Evolutionary conservation across 2,329 filamentous ascomycete genomes (phyloP), one percentile per base, ranked within the genome.

Genomic region (Pseudogymnoascus sp.): DNA sequence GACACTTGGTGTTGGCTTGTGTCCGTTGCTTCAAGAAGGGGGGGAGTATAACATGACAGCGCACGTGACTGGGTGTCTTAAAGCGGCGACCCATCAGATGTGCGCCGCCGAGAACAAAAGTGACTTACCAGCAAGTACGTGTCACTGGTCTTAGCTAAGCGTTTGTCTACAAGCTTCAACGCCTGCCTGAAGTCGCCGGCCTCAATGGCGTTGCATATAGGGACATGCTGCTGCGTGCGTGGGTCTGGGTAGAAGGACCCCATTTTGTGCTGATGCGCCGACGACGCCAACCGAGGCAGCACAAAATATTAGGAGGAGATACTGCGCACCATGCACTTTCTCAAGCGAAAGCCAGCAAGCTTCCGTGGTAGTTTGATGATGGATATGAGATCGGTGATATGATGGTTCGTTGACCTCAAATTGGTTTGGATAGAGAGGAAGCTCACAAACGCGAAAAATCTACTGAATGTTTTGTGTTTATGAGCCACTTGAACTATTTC

Each of bases 191-290:
- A 72, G 65, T 73, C 72, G 33, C 67, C 69, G n/a, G 67, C 68
- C 42, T 74, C 72, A 46, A 75, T 71, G 13, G 72, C 71, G 56
- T 70, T 71, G 69, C 70, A 73, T 40, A 75, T 75, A 7, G 69
- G 68, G 19, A 64, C 66, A 65, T 74, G 71, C 59, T 70, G 69
- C 35, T 68, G 68, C 59, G 72, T 71, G 62, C 66, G 67, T 4
- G 64, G 11, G 31, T 65, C 62, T 23, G 69, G 66, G 40, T 33
- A 56, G 29, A 56, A 56, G 26, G 9, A 4, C 50, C 50, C 50
- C 50, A 56, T 56, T 19, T 56, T 56, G 50, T 29, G 50, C 50
- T 56, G 29, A n/a, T 56, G 50, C 50, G 29, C 50, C 50, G 29
- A 56, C 26, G 50, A 33, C 50, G 50, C 50, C 50, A 56, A 56